Conservation (phyloP, 1,139 yeast species). For the Fermentozyma sake region DNA sequence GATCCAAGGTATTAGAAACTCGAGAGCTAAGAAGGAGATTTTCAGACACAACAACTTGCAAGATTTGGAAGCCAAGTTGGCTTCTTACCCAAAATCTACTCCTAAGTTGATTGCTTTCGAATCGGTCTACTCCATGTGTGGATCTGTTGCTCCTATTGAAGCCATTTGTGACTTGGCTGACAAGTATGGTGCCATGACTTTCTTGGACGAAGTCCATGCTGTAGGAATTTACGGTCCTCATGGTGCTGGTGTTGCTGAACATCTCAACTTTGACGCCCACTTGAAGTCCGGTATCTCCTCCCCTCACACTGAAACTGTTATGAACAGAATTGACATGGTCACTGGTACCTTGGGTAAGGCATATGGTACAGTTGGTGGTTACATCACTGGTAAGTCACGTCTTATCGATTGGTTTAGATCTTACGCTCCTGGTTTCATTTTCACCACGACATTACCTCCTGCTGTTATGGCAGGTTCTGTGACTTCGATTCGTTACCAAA, state of each 20-base stretch:
- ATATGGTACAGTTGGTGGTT: constrained; percentile 96
- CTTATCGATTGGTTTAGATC: constrained; percentile 95
- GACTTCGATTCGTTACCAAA: constrained; percentile 81
- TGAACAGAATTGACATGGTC: constrained; percentile 91
- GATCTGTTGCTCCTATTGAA: constrained; percentile 91
- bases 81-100: constrained; percentile 72
- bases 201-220: constrained; percentile 97
- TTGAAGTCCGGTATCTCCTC: constrained; percentile 60
- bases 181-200: constrained; percentile 94
- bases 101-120: constrained; percentile 97
- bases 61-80: constrained; percentile 75
- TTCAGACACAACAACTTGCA: constrained; percentile 86
- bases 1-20: constrained; percentile 93
- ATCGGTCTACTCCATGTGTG: constrained; percentile 97
- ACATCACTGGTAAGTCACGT: constrained; percentile 81
- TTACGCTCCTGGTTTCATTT: constrained; percentile 94
- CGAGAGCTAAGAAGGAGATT: constrained; percentile 82
- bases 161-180: constrained; percentile 94
- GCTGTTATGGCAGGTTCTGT: constrained; percentile 96
- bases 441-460: constrained; percentile 95
- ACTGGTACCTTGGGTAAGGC: constrained; percentile 98
- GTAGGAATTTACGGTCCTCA: constrained; percentile 99
- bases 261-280: constrained; percentile 81
- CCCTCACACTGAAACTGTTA: constrained; percentile 50
- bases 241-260: constrained; percentile 99